Conservation (phyloP, 805 yeast genomes). For the Sugiyamaella lignohabitans region DNA sequence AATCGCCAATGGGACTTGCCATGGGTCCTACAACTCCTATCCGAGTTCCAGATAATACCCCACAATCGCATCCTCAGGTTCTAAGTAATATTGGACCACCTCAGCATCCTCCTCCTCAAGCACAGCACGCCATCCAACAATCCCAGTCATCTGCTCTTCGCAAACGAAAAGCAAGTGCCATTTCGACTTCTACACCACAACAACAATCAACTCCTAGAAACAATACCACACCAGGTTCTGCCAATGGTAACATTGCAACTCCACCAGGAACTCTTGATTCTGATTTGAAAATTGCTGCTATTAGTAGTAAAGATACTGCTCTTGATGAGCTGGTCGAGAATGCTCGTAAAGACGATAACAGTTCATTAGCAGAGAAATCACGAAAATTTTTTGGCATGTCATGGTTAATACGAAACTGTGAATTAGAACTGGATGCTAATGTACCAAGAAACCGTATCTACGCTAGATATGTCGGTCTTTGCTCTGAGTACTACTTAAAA, state of each 20-base stretch:
- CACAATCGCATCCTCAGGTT: no score
- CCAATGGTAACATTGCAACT: no score
- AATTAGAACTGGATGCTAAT: conserved; percentile 42
- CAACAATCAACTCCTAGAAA: no score
- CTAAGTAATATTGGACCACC: no score
- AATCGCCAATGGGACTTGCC: no score
- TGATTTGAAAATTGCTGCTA: conserved; percentile 16
- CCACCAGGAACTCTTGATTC: conserved; percentile 9
- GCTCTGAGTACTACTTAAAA: conserved; percentile 47
- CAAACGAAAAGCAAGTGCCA: conserved; percentile 10
- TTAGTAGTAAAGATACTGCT: conserved; percentile 11
- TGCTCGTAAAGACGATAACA: conserved; percentile 11
- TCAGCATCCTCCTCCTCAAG: no score
- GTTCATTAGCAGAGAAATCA: conserved; percentile 26
- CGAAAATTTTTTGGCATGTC: conserved; percentile 74
- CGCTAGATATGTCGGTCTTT: conserved; percentile 55
- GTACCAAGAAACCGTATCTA: conserved; percentile 64
- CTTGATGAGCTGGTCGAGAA: conserved; percentile 16
- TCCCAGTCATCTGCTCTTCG: no score
- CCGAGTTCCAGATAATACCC: no score
- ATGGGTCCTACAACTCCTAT: no score
- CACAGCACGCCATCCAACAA: no score
- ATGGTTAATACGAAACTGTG: conserved; percentile 66
- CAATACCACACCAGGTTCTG: no score
- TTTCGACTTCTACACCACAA: no score